Evolutionary conservation across 805 yeast species (phyloP), one percentile per base, ranked within the genome.

Genomic region (Sungouiozyma intestinalis): DNA sequence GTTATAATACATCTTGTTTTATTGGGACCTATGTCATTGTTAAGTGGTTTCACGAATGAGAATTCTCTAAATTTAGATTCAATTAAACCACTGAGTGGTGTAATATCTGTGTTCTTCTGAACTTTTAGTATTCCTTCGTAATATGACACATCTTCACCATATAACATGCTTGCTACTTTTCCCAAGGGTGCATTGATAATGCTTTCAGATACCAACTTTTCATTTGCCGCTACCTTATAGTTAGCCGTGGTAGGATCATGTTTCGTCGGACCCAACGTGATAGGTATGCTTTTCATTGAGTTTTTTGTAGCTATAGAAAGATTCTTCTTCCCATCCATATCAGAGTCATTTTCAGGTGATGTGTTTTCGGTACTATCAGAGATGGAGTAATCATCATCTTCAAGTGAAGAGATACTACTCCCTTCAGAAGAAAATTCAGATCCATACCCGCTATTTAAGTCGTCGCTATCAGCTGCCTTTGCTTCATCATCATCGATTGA

Each of bases 11-110:
- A 82, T 44, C 64, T 64, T 0, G 94, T 82, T 48, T 81, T 81
- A 51, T 79, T 82, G 2, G 92, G 92, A 0, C 90, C 92, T 43
- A 84, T 76, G 0, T 84, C 73, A 6, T 74, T 77, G 40, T 72
- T 67, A 35, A 83, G 62, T 1, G 90, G 88, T 49, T 82, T 79
- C 1, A 65, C 66, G 54, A 80, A 83, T 1, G 69, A 58, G 49
- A 74, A 83, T 4, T 64, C 64, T 51, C 94, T 65, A 40, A 59
- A 57, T 42, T 58, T 57, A 11, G 50, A 54, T 48, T 41, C 60
- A 43, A 64, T 72, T 13, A 59, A 42, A 48, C 50, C 61, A 38
- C 76, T 64, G 13, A 74, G 64, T 3, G 72, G 71, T 0, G 79
- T 68, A 4, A 83, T 65, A 35, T 79, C 77, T 36, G 69, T 69